These are phyloP conservation scores for Gynandropsis gynandra DNA, from an alignment of 345 rosid genomes.

Conservation along the genomic window DNA sequence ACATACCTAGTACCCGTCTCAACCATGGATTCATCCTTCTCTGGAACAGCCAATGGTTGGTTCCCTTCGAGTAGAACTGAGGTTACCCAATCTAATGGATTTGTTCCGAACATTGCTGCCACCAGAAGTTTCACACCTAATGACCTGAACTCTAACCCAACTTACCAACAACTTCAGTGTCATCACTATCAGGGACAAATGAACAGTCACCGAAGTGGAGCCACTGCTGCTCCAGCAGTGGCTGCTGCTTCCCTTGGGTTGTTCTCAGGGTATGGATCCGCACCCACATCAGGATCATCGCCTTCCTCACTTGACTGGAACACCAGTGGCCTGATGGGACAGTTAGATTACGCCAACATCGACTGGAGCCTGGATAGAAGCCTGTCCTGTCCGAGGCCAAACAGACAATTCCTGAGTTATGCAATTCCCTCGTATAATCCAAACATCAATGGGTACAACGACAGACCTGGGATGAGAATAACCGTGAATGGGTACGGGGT, in stretches of 20 bases:
- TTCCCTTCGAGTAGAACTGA: slow-evolving; percentile 49
- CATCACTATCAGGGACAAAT: slow-evolving; percentile 51
- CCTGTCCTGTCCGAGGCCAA: slow-evolving; percentile 34
- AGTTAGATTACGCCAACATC: slow-evolving; percentile 57
- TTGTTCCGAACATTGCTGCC: slow-evolving; percentile 33
- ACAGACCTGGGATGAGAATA: slow-evolving; percentile 36
- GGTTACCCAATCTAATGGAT: slow-evolving; percentile 44
- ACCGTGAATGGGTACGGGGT: slow-evolving; percentile 35
- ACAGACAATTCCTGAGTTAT: slow-evolving; percentile 30
- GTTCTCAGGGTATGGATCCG: slow-evolving; percentile 61
- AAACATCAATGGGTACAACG: slow-evolving; percentile 29
- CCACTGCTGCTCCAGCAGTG: slow-evolving; percentile 36
- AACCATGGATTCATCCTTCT: slow-evolving; percentile 41
- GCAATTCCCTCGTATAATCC: slow-evolving; percentile 37
- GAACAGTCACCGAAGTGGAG: slow-evolving; percentile 37
- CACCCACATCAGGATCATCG: slow-evolving; percentile 45
- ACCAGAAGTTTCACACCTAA: slow-evolving; percentile 35
- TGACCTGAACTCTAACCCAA: slow-evolving; percentile 38
- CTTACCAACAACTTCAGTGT: slow-evolving; percentile 51
- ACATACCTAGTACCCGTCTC: slow-evolving; percentile 44
- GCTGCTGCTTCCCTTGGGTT: slow-evolving; percentile 86
- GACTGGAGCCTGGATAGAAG: slow-evolving; percentile 85
- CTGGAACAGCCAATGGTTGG: slow-evolving; percentile 44
- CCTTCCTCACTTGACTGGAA: slow-evolving; percentile 74
- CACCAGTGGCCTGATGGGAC: slow-evolving; percentile 45